Evolutionary conservation across 371 early-diverging fungal species (phyloP), one percentile per base, ranked within the genome.

Genomic region (Lichtheimia ornata): DNA sequence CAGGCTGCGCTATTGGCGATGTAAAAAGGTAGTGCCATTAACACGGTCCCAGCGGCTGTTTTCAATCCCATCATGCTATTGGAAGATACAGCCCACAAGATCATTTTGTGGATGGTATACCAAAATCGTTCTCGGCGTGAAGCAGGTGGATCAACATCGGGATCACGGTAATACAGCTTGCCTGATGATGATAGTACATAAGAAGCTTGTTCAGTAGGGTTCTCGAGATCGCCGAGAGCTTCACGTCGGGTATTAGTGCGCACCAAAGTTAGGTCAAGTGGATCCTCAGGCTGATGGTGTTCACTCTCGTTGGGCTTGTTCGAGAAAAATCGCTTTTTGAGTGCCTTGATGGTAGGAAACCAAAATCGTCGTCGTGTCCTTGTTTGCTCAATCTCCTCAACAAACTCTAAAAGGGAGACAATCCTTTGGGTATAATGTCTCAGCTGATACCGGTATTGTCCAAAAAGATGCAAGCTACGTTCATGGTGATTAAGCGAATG

Each of bases 81-180:
- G 0, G 67, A 64, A 11, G 63, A 51, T 1, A 56, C 50, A 3
- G 74, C 30, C 79, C 79, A 79, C 13, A 27, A 18, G 5, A 49
- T 55, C 3, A 63, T 6, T 2, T 42, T 22, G 24, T 27, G 24
- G 2, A 22, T 17, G 7, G 45, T 18, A 44, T 69, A 71, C 7
- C 72, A 2, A 0, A 15, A 17, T 55, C 69, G 58, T 44, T 79
- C 68, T 0, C 45, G 18, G 0, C n/a, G 11, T 11, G 79, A 69
- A 1, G 53, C 55, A 0, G 79, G 79, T 2, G 71, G 69, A 13
- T 66, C 64, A 0, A 79, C 79, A 66, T 79, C 79, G 11, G 79
- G 76, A 56, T 79, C 74, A 9, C 60, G 61, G 24, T 42, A 50
- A 24, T 61, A 50, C 27, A 63, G 20, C 11, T 35, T 35, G 35